A percentile compares a stretch with the other conserved stretches of the same genome.
phyloP scores from a whole-genome alignment of 2,329 filamentous ascomycete genomes.

The Arthrinium puccinioides region DNA sequence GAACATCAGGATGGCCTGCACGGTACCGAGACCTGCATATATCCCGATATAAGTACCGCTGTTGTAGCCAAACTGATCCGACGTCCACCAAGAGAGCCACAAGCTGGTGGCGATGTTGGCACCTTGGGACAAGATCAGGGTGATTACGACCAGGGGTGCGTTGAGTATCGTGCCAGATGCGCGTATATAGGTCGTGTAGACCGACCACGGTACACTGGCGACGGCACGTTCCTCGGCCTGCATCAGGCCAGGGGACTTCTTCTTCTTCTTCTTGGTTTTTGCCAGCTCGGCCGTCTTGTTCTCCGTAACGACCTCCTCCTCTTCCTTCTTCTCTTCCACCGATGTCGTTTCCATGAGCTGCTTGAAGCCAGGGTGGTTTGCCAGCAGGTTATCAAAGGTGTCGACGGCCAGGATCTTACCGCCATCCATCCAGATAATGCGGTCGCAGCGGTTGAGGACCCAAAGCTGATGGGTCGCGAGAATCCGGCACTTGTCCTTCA shows the following conservation, averaged over 20 bases:
- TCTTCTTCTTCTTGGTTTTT: constrained; percentile 46
- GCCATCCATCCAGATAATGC: constrained; percentile 88
- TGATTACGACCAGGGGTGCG: constrained; percentile 52
- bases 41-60: constrained; percentile 66
- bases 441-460: constrained; percentile 82
- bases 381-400: constrained; percentile 85
- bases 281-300: constrained; percentile 36
- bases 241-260: constrained; percentile 60
- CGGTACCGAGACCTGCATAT: constrained; percentile 63
- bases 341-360: constrained; percentile 81
- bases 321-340: constrained; percentile 57
- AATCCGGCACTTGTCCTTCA: constrained; percentile 84
- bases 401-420: constrained; percentile 79
- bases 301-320: constrained; percentile 39
- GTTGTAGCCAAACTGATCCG: constrained; percentile 61
- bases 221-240: constrained; percentile 61
- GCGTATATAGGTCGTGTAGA: constrained; percentile 70
- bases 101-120: constrained; percentile 82
- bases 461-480: constrained; percentile 93
- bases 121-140: constrained; percentile 68
- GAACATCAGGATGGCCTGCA: constrained; percentile 72
- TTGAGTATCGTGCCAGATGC: constrained; percentile 68
- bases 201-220: constrained; percentile 69
- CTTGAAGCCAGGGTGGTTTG: constrained; percentile 68
- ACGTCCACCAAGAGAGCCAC: constrained; percentile 94